Evolutionary conservation across 2,329 filamentous ascomycete species (phyloP).

Genomic region (Fusarium poae): DNA sequence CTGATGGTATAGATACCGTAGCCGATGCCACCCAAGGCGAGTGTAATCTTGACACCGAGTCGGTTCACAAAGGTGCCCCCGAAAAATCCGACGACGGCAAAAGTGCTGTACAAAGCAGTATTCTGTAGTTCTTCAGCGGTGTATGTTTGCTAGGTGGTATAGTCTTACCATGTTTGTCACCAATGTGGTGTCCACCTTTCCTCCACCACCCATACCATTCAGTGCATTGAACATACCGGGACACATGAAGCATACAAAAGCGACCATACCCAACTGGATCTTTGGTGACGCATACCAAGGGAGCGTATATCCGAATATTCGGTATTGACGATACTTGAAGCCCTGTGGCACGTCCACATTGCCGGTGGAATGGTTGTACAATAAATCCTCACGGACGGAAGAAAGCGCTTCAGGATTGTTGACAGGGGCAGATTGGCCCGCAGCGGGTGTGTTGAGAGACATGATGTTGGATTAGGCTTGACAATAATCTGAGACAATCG

Average conservation of each 20-base stretch:
- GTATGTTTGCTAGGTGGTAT: too few species aligned
- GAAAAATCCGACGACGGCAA: slow-evolving; percentile 75
- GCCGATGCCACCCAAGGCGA: slow-evolving; percentile 79
- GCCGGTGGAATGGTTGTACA: slow-evolving; percentile 37
- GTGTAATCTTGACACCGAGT: slow-evolving; percentile 74
- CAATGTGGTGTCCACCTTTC: slow-evolving; percentile 58
- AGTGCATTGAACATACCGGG: slow-evolving; percentile 80
- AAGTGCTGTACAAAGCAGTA: slow-evolving; percentile 77
- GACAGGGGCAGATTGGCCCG: slow-evolving; percentile 37
- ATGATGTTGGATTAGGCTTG: slow-evolving; percentile 10
- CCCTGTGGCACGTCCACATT: slow-evolving; percentile 26
- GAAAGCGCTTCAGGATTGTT: slow-evolving; percentile 35
- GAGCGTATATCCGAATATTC: slow-evolving; percentile 22
- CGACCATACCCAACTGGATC: slow-evolving; percentile 76
- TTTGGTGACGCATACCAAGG: slow-evolving; percentile 79
- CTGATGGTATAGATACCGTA: slow-evolving; percentile 78
- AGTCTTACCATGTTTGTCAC: slow-evolving; percentile 55
- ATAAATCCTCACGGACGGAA: neutral
- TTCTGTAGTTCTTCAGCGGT: too few species aligned
- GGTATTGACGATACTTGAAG: slow-evolving; percentile 40
- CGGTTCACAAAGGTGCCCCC: slow-evolving; percentile 82
- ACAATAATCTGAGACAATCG: neutral
- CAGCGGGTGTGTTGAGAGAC: slow-evolving; percentile 40
- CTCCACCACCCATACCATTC: slow-evolving; percentile 72
- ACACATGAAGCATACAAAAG: slow-evolving; percentile 68